Evolutionary conservation across 257 asterid genomes (phyloP).

Genomic region (Solanum arcanum): DNA sequence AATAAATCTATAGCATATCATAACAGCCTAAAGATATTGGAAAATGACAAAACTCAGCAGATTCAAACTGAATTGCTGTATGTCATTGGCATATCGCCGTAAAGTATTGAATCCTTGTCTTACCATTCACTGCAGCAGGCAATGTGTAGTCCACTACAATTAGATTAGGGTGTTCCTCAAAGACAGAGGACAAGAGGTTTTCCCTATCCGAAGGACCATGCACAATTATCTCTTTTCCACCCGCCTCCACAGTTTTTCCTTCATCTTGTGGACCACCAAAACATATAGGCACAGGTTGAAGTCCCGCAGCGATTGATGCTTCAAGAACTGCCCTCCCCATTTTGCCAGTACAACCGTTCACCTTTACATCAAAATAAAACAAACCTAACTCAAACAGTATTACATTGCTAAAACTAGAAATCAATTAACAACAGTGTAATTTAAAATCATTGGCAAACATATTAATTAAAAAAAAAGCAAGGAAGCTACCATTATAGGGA

Average conservation of each 20-base stretch:
- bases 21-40: not conserved
- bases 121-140: constrained; percentile 85
- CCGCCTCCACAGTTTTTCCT: constrained; percentile 54
- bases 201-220: constrained; percentile 62
- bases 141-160: constrained; percentile 80
- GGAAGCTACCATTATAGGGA: constrained; percentile 39
- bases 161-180: constrained; percentile 50
- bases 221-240: constrained; percentile 59
- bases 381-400: not conserved
- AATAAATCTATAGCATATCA: not conserved
- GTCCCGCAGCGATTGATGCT: constrained; percentile 86
- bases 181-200: constrained; percentile 30
- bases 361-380: constrained; percentile 25
- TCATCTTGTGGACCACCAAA: constrained; percentile 66
- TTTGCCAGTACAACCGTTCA: constrained; percentile 85
- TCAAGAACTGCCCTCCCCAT: constrained; percentile 95
- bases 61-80: not conserved
- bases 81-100: not conserved
- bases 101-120: not conserved
- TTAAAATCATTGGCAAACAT: not conserved
- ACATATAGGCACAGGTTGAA: constrained; percentile 58
- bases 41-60: not conserved
- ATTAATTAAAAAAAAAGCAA: not conserved
- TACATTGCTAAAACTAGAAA: not conserved
- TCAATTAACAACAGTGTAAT: not conserved